phyloP scores from a whole-genome alignment of 305 asterid species.

The Euphrasia arctica region DNA sequence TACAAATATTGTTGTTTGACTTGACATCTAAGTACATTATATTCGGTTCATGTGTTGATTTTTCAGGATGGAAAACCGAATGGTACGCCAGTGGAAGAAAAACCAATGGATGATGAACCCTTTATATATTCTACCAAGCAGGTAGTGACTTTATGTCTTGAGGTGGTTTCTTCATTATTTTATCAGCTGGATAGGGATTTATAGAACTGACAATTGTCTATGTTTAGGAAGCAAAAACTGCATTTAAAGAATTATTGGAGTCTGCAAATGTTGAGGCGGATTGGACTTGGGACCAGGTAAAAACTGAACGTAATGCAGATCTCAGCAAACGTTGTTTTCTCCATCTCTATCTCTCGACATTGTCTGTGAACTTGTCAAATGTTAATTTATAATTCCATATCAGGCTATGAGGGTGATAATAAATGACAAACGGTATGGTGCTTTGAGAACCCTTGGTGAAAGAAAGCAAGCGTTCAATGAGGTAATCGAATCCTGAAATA shows the following conservation, averaged over 20 bases:
- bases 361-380: conserved; percentile 22
- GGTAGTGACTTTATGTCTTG: conserved; percentile 38
- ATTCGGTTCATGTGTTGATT: background rate
- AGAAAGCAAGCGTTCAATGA: conserved; percentile 97
- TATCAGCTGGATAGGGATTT: conserved; percentile 19
- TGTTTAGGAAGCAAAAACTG: conserved; percentile 90
- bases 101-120: conserved; percentile 65
- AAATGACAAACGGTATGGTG: conserved; percentile 90
- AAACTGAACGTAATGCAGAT: conserved; percentile 19
- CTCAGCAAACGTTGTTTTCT: conserved; percentile 15
- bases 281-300: conserved; percentile 98
- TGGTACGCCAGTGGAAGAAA: conserved; percentile 56
- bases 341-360: background rate
- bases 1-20: conserved; percentile 11
- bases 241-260: conserved; percentile 82
- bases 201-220: conserved; percentile 16
- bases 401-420: conserved; percentile 96
- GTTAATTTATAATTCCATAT: conserved; percentile 28
- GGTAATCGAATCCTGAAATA: conserved; percentile 42
- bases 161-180: conserved; percentile 24
- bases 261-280: conserved; percentile 89
- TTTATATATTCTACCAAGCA: conserved; percentile 76
- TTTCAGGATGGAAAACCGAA: conserved; percentile 61
- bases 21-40: conserved; percentile 3
- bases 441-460: conserved; percentile 95